Conservation (phyloP, 495 filamentous ascomycete species). For the Aspergillus campestris region DNA sequence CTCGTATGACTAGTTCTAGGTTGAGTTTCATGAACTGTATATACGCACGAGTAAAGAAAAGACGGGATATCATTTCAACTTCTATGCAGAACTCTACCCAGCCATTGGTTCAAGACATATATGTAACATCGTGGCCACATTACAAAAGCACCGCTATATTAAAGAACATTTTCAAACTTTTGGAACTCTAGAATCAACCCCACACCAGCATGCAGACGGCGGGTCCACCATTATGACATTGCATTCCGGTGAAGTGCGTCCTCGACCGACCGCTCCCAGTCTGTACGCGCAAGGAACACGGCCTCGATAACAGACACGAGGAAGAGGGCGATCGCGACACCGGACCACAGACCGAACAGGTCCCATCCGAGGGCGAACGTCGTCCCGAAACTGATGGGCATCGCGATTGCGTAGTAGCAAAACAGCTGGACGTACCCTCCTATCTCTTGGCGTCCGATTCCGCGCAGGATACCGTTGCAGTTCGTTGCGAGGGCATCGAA, state of each 20-base stretch:
- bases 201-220: neutral
- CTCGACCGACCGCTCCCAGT: conserved; percentile 66
- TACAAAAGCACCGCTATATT: too few species aligned
- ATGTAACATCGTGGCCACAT: too few species aligned
- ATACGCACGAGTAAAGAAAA: too few species aligned
- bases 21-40: too few species aligned
- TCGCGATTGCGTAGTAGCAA: conserved; percentile 75
- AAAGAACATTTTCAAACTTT: too few species aligned
- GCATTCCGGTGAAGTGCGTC: conserved; percentile 65
- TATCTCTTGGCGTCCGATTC: conserved; percentile 76
- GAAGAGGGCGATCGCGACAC: conserved; percentile 61
- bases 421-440: conserved; percentile 81
- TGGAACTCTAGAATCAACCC: too few species aligned
- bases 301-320: conserved; percentile 60
- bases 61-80: too few species aligned
- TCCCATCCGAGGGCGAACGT: conserved; percentile 67
- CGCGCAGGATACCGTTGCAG: conserved; percentile 76
- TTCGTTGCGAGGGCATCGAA: conserved; percentile 72
- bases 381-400: conserved; percentile 73
- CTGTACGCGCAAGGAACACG: conserved; percentile 53
- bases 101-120: too few species aligned
- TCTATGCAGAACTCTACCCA: too few species aligned
- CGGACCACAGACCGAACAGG: conserved; percentile 71
- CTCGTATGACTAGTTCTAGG: too few species aligned
- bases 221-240: conserved; percentile 36